phyloP scores from a whole-genome alignment of 257 asterid species.

The Solanum piurae region DNA sequence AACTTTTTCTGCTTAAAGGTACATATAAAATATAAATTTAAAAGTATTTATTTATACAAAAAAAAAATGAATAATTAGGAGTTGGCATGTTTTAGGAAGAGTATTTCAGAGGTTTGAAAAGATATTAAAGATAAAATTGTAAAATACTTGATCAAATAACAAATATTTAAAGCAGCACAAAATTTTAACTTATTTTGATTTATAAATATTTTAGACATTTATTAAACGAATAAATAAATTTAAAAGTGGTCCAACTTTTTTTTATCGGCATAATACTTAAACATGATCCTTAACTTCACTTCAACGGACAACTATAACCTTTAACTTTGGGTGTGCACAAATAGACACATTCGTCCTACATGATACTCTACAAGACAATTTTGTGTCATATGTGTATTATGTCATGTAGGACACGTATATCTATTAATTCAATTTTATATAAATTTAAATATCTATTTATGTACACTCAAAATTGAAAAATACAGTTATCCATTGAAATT shows the following conservation, averaged over 20 bases:
- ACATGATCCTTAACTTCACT: no score
- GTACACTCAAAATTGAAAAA: fast-evolving
- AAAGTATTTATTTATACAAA: not conserved
- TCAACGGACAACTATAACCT: no score
- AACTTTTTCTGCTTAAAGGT: not conserved
- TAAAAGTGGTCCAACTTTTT: not conserved
- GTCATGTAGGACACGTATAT: fast-evolving
- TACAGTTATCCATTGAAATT: no score
- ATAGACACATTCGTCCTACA: no score
- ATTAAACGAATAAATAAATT: not conserved
- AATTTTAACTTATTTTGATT: not conserved
- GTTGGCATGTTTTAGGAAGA: not conserved
- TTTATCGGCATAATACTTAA: no score
- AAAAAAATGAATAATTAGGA: not conserved
- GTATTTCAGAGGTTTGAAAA: not conserved
- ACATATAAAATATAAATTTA: not conserved
- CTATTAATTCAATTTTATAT: no score
- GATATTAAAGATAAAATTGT: not conserved
- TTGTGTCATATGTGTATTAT: no score
- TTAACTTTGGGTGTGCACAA: no score
- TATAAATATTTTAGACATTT: not conserved
- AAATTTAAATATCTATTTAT: no score
- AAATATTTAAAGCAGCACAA: not conserved
- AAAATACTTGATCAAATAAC: not conserved
- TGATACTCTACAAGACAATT: no score